phyloP scores from a whole-genome alignment of 2,329 filamentous ascomycete species.

The Whalleya microplaca region DNA sequence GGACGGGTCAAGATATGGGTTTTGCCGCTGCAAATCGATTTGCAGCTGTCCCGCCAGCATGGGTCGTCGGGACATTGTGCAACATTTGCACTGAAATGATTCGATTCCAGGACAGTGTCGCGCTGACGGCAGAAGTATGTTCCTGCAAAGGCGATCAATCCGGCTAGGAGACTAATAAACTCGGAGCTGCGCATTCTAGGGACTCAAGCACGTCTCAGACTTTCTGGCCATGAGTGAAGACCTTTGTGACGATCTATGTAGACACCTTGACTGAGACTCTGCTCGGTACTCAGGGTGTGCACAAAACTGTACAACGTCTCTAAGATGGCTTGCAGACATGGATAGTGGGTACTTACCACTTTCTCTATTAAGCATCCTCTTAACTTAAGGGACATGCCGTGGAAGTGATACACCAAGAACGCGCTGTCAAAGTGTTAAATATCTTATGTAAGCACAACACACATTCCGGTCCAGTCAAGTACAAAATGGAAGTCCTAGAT shows the following conservation, averaged over 20 bases:
- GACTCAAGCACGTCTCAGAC: not conserved
- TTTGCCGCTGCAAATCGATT: slow-evolving; percentile 10
- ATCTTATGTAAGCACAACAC: too few relatives aligned
- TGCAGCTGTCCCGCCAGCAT: slow-evolving; percentile 17
- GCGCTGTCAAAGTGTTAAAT: not conserved
- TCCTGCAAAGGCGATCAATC: not conserved
- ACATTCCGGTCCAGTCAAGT: too few relatives aligned
- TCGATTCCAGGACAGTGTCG: slow-evolving; percentile 7
- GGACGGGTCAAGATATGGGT: slow-evolving; percentile 6
- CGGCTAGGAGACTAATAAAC: not conserved
- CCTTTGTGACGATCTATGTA: slow-evolving; percentile 19
- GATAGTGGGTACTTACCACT: slow-evolving; percentile 3
- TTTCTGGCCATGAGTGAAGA: slow-evolving; percentile 7
- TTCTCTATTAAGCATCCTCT: not conserved
- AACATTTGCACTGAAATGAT: slow-evolving; percentile 20
- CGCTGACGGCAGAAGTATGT: not conserved
- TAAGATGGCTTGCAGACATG: slow-evolving; percentile 7
- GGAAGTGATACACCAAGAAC: not conserved
- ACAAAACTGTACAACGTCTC: not conserved
- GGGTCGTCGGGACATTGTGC: slow-evolving; percentile 19
- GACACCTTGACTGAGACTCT: not conserved
- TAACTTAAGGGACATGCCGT: not conserved
- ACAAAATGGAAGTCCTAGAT: not conserved
- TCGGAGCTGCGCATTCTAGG: not conserved
- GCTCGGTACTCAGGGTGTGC: not conserved